A percentile compares a stretch with the other conserved stretches of the same genome.
phyloP scores from a whole-genome alignment of 2,329 filamentous ascomycete genomes.

The Ustilaginoidea virens region DNA sequence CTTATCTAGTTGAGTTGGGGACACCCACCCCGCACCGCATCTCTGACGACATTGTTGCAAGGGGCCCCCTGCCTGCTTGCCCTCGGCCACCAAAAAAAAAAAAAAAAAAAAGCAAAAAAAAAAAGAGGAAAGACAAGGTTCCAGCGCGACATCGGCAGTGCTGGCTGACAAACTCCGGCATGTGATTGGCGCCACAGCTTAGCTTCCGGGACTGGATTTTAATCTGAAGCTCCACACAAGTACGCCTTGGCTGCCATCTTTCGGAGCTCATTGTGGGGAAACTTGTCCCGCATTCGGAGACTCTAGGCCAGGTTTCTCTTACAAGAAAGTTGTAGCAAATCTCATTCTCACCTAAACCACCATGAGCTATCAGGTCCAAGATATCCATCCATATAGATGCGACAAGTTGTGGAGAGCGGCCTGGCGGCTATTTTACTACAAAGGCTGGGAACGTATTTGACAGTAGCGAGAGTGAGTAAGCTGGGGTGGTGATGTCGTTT shows the following conservation, averaged over 20 bases:
- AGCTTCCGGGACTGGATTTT: not conserved
- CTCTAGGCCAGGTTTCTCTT: slow-evolving; percentile 17
- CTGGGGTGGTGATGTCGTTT: too few species aligned
- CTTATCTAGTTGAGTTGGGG: too few species aligned
- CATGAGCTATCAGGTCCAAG: slow-evolving; percentile 1
- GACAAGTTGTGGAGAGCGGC: slow-evolving; percentile 9
- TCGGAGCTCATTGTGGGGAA: slow-evolving; percentile 12
- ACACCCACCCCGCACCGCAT: too few species aligned
- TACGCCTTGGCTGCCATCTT: slow-evolving; percentile 4
- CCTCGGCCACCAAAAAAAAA: too few species aligned
- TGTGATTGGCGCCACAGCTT: slow-evolving; percentile 14
- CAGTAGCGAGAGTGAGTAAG: too few species aligned
- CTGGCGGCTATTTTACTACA: too few species aligned
- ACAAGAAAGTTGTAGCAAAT: slow-evolving; percentile 21
- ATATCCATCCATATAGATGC: slow-evolving; percentile 12
- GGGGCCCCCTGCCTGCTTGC: too few species aligned
- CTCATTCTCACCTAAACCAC: too few species aligned
- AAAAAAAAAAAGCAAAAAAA: not conserved
- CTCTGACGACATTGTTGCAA: too few species aligned
- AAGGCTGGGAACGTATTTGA: too few species aligned
- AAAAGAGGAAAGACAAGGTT: slow-evolving; percentile 1
- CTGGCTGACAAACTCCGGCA: slow-evolving; percentile 13
- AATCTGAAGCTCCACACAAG: too few species aligned
- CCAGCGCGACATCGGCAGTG: slow-evolving; percentile 17
- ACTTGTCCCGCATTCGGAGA: slow-evolving; percentile 11